Evolutionary conservation across 2,329 filamentous ascomycete species (phyloP).

Genomic region (Cladorrhinum sp.): DNA sequence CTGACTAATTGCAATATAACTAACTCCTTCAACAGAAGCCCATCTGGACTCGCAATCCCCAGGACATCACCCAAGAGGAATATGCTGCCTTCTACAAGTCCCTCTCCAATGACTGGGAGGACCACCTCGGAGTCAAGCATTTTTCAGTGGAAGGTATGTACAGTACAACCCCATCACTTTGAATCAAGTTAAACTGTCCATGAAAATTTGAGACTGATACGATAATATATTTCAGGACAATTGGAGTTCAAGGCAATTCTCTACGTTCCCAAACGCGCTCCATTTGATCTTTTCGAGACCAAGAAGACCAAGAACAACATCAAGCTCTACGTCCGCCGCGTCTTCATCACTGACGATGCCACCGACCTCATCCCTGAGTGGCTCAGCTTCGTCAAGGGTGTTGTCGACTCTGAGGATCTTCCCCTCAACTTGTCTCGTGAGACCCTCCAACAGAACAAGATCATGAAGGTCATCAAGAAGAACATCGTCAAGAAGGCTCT

Average conservation of each 20-base stretch:
- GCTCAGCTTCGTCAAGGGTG: conserved; percentile 99
- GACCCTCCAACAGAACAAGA: conserved; percentile 99
- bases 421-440: conserved; percentile 99
- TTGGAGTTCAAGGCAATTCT: conserved; percentile 99
- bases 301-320: conserved; percentile 99
- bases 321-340: conserved; percentile 99
- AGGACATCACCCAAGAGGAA: conserved; percentile 93
- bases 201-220: too few species aligned
- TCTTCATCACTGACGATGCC: conserved; percentile 99
- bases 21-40: conserved; percentile 64
- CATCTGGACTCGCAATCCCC: conserved; percentile 98
- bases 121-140: conserved; percentile 99
- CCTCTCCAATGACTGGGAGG: conserved; percentile 99
- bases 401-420: conserved; percentile 99
- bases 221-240: too few species aligned
- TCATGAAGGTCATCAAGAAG: conserved; percentile 83
- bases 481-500: conserved; percentile 99
- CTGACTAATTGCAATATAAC: conserved; percentile 46
- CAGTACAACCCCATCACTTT: too few species aligned
- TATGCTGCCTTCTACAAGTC: conserved; percentile 99
- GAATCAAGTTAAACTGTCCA: too few species aligned
- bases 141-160: conserved; percentile 99
- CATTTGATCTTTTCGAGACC: conserved; percentile 99
- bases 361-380: conserved; percentile 99
- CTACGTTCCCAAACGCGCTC: conserved; percentile 98